Base-by-base conservation (phyloP, 2,329 filamentous ascomycete genomes). In the Ploettnerulaceae sp. region DNA sequence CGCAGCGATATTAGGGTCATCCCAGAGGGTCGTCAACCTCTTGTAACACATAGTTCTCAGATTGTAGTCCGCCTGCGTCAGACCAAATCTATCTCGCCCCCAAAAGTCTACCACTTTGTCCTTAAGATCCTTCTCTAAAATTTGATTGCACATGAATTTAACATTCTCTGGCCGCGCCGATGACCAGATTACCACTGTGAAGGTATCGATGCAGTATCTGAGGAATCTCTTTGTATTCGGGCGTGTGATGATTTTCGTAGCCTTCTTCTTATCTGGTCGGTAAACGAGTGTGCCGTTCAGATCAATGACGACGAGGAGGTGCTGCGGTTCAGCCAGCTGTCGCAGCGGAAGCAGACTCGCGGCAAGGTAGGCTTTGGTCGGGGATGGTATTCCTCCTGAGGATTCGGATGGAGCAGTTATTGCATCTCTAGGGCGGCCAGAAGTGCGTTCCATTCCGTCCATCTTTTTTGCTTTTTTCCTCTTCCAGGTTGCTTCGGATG, bases 261-360 rank as follows among this genome's bases (percentile, higher is more conserved):
- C 71, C 1, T 67, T 60, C 20, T 63, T 64, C 35, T 71, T 70
- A 42, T 71, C 72, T 7, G 81, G 82, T 4, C 93, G 84, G 67
- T 78, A 75, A 26, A 97, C 76, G 1, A 98, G 74, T 0, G 91
- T 96, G 52, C 93, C 93, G 65, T 97, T 98, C 28, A 98, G 77
- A 67, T 98, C 93, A 52, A 97, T 78, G 36, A 97, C 78, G 40
- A 98, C 73, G 17, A 98, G 79, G 25, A 95, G 75, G 12, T 76
- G 77, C 31, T 79, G 78, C 1, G 82, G 76, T 1, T 64, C 40
- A 0, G 65, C 29, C 3, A 76, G 66, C 12, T 55, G 54, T 21
- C 63, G 58, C 0, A 79, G 72, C 0, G 68, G 57, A 11, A 68
- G 56, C 4, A 67, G 62, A 2, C 84, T 72, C 42, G 74, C 72